These are phyloP conservation scores for Vanderwaltozyma yarrowii DNA, from an alignment of 805 yeast genomes.

Conservation along the genomic window DNA sequence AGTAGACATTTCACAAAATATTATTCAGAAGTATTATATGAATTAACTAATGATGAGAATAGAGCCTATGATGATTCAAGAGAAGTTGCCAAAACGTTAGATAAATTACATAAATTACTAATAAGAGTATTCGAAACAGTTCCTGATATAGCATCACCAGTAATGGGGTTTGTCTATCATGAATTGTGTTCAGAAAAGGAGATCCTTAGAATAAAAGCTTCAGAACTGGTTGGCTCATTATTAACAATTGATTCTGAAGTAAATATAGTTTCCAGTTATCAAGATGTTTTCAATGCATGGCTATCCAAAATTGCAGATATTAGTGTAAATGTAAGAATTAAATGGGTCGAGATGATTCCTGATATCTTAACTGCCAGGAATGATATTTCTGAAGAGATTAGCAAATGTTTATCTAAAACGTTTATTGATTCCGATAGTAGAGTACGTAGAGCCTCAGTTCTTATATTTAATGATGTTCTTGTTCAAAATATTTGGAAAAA, in stretches of 20 bases:
- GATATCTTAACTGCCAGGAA: conserved; percentile 35
- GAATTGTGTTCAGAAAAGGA: conserved; percentile 67
- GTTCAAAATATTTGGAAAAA: conserved; percentile 37
- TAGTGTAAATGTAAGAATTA: conserved; percentile 49
- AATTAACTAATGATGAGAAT: conserved; percentile 27
- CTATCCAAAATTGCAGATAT: conserved; percentile 63
- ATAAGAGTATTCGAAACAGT: conserved; percentile 65
- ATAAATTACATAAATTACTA: conserved; percentile 52
- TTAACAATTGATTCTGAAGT: conserved; percentile 39
- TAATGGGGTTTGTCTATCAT: conserved; percentile 70
- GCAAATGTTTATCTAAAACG: conserved; percentile 53
- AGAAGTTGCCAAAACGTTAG: conserved; percentile 32
- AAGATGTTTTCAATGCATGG: conserved; percentile 61
- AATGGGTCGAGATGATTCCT: conserved; percentile 58
- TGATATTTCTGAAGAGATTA: conserved; percentile 41
- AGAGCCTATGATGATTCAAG: conserved; percentile 8
- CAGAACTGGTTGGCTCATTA: conserved; percentile 62
- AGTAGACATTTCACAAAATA: conserved; percentile 68
- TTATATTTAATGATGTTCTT: conserved; percentile 37
- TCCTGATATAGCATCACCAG: conserved; percentile 65
- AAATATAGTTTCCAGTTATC: conserved; percentile 49
- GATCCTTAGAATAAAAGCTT: conserved; percentile 53
- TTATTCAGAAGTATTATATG: conserved; percentile 66
- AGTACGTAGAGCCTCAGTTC: conserved; percentile 56
- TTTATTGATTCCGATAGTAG: conserved; percentile 65